These are phyloP conservation scores for Beauveria asiatica DNA, from an alignment of 2,329 filamentous ascomycete genomes.

Conservation along the genomic window DNA sequence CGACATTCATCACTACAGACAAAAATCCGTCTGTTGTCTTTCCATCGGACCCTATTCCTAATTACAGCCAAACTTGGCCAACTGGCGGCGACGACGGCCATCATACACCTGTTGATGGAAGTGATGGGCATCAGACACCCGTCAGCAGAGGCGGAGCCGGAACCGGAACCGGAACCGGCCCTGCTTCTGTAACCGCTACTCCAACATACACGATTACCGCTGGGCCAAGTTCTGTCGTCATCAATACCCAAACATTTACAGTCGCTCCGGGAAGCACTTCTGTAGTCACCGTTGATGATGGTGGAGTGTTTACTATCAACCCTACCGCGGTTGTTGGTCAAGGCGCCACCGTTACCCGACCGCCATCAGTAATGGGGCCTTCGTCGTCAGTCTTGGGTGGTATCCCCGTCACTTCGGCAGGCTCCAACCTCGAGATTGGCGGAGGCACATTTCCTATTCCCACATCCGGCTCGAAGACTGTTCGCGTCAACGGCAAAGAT, in stretches of 20 bases:
- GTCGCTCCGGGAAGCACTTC: slow-evolving; percentile 29
- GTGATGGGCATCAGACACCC: background rate
- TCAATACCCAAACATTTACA: slow-evolving; percentile 37
- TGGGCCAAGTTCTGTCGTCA: slow-evolving; percentile 36
- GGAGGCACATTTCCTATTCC: slow-evolving; percentile 35
- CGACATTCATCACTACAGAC: slow-evolving; percentile 43
- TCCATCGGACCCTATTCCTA: slow-evolving; percentile 23
- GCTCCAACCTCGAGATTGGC: slow-evolving; percentile 32
- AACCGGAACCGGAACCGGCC: too few relatives aligned
- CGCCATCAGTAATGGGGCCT: slow-evolving; percentile 22
- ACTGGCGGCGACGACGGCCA: background rate
- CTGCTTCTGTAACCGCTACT: slow-evolving; percentile 7
- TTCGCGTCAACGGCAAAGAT: slow-evolving; percentile 23
- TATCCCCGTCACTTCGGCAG: slow-evolving; percentile 33
- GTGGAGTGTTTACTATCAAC: slow-evolving; percentile 38
- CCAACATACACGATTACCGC: slow-evolving; percentile 34
- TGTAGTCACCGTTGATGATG: slow-evolving; percentile 32
- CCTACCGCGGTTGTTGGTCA: slow-evolving; percentile 37
- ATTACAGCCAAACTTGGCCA: slow-evolving; percentile 6
- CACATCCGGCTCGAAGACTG: slow-evolving; percentile 24
- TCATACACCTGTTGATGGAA: background rate
- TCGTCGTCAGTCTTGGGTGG: slow-evolving; percentile 31
- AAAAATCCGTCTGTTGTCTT: slow-evolving; percentile 45
- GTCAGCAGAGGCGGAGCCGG: background rate
- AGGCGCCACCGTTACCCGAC: slow-evolving; percentile 36